Percentiles rank a stretch among this genome's conserved stretches.
Evolutionary conservation across 75 land plant species (phyloP).

Genomic region (Cunninghamia lanceolata): DNA sequence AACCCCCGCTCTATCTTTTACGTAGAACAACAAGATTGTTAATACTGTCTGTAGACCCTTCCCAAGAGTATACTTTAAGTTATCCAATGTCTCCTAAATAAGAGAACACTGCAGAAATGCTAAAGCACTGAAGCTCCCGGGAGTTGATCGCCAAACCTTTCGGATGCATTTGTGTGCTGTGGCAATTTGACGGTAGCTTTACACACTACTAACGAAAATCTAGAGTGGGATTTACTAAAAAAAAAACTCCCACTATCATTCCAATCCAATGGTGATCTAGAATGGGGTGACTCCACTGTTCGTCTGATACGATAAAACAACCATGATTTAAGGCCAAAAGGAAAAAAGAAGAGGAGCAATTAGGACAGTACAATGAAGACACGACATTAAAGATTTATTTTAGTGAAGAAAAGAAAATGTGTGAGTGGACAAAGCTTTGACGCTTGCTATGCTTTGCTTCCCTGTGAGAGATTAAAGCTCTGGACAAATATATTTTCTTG

Average conservation of each 20-base stretch:
- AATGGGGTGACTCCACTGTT: not conserved
- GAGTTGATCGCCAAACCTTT: too few relatives aligned
- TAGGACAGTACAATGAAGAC: not conserved
- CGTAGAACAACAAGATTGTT: too few relatives aligned
- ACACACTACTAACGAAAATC: not conserved
- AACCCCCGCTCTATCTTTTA: too few relatives aligned
- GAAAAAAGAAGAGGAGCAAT: not conserved
- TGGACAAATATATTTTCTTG: too few relatives aligned
- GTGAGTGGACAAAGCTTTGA: too few relatives aligned
- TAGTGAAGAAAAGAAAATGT: too few relatives aligned
- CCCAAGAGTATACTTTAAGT: too few relatives aligned
- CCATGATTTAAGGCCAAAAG: too few relatives aligned
- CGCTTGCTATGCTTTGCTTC: too few relatives aligned
- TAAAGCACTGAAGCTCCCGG: too few relatives aligned
- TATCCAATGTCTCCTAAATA: not conserved
- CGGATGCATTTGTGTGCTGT: not conserved
- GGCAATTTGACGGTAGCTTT: not conserved
- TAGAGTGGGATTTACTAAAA: not conserved
- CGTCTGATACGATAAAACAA: not conserved
- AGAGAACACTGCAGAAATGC: not conserved
- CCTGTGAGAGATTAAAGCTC: too few relatives aligned
- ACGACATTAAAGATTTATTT: not conserved
- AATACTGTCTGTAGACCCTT: too few relatives aligned
- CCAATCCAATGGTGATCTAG: not conserved
- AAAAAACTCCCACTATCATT: not conserved